Percentiles rank a stretch among this genome's conserved stretches.
These are phyloP conservation scores for Sarocladium brachiariae DNA, from an alignment of 2,329 filamentous ascomycete genomes.

Conservation along the genomic window DNA sequence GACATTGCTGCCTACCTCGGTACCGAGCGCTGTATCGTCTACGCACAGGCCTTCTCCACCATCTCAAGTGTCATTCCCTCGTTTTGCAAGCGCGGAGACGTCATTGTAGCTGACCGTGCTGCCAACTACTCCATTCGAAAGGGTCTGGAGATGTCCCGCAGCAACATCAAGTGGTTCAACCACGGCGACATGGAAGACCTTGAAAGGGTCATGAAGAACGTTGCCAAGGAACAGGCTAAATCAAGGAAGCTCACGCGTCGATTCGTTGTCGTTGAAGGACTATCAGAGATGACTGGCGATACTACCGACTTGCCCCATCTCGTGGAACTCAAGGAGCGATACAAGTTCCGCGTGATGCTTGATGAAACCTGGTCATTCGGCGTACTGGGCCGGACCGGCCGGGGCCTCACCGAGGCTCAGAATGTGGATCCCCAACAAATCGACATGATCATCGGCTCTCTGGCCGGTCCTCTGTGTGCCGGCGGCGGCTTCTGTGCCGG, in stretches of 20 bases:
- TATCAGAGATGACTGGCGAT: slow-evolving; percentile 89
- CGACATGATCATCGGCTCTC: slow-evolving; percentile 94
- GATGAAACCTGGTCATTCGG: slow-evolving; percentile 98
- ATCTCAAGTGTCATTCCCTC: slow-evolving; percentile 95
- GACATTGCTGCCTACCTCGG: slow-evolving; percentile 89
- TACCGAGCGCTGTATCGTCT: slow-evolving; percentile 84
- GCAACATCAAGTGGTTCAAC: slow-evolving; percentile 87
- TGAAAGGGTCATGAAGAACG: slow-evolving; percentile 74
- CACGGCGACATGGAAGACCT: slow-evolving; percentile 95
- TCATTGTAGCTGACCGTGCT: slow-evolving; percentile 90
- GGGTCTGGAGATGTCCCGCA: slow-evolving; percentile 86
- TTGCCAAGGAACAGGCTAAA: slow-evolving; percentile 77
- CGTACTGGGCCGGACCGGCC: slow-evolving; percentile 82
- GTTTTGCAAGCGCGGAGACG: slow-evolving; percentile 94
- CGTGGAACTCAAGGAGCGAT: slow-evolving; percentile 87
- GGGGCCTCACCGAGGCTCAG: slow-evolving; percentile 90
- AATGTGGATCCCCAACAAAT: slow-evolving; percentile 90
- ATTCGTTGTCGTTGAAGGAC: slow-evolving; percentile 91
- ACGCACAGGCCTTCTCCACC: slow-evolving; percentile 92
- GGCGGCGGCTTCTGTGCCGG: slow-evolving; percentile 96
- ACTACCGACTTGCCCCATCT: slow-evolving; percentile 78
- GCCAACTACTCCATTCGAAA: slow-evolving; percentile 93
- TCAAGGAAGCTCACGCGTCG: slow-evolving; percentile 83
- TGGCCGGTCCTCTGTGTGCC: slow-evolving; percentile 82
- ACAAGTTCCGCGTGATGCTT: slow-evolving; percentile 96